Evolutionary conservation across 1,284 basidiomycete genomes (phyloP), one percentile per base, ranked within the genome.

Genomic region (Cryptococcus sp.): DNA sequence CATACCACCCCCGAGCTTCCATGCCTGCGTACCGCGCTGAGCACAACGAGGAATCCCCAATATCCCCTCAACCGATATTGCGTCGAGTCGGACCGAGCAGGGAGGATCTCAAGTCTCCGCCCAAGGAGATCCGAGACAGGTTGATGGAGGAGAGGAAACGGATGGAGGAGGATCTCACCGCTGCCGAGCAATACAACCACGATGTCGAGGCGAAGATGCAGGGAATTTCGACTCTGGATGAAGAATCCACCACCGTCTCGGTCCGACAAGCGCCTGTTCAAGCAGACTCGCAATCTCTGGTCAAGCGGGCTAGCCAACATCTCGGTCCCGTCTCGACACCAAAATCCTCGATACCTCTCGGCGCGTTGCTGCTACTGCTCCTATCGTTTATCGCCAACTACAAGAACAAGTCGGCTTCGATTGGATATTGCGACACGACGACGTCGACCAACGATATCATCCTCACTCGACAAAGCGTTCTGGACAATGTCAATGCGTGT

Each of bases 371-470:
- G 23, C 72, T 76, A 16, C 69, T 77, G 55, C 61, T 78, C 34
- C 66, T 77, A 34, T 67, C 76, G 56, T 74, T 78, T 24, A n/a
- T 63, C 12, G 57, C 56, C 5, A 64, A 73, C 45, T 77, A 68
- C 63, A 72, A 72, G 36, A 56, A 65, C 5, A 80, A 86, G 53
- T 89, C 86, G 4, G 72, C 83, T 0, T 69, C 77, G 2, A 82
- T 91, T 58, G 91, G 92, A 0, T 95, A 82, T 74, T 95, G 91
- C 70, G 84, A 91, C 59, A 72, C 81, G 10, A 81, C 78, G 6
- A 78, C 72, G 41, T 71, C 73, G 38, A 84, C 82, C 18, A 95
- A 89, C 69, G 69, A 68, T 16, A 73, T 78, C 10, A 73, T 90
- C 26, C 47, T 66, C 9, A 43, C 47, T 10, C 60, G 69, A 3